Percentiles rank a stretch among this genome's conserved stretches.
These are phyloP conservation scores for Bruguiera parviflora DNA, from an alignment of 345 rosid genomes.

Conservation along the genomic window DNA sequence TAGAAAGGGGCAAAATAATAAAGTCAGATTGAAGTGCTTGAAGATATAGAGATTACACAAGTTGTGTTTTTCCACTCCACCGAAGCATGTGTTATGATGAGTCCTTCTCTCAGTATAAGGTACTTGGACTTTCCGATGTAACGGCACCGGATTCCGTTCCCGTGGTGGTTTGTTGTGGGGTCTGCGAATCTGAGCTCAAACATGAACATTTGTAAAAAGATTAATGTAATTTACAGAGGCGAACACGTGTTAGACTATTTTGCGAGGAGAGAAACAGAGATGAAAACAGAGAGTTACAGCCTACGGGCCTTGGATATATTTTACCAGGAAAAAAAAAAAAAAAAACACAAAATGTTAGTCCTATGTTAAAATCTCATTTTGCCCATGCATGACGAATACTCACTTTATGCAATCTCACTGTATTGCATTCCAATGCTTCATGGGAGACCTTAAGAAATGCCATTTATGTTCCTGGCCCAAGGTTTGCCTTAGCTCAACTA, in stretches of 20 bases:
- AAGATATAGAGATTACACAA: conserved; percentile 51
- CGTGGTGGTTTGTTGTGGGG: conserved; percentile 38
- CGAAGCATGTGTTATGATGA: conserved; percentile 3
- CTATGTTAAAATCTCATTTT: no score
- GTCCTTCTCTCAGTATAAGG: conserved; percentile 15
- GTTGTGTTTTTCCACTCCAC: conserved; percentile 6
- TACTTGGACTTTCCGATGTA: conserved; percentile 44
- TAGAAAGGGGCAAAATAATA: background rate
- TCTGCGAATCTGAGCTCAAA: conserved; percentile 43
- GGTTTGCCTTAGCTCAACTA: no score
- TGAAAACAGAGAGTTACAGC: background rate
- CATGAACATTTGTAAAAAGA: background rate
- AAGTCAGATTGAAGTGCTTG: conserved; percentile 4
- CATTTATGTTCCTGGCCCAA: no score
- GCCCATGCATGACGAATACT: no score
- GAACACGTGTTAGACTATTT: no score
- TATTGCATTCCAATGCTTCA: no score
- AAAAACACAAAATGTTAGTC: no score
- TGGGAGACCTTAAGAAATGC: no score
- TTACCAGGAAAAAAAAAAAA: no score
- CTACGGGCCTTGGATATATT: background rate
- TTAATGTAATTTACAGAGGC: no score
- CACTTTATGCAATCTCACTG: no score
- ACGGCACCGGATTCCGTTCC: conserved; percentile 38
- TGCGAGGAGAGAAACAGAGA: no score